Evolutionary conservation across 495 filamentous ascomycete species (phyloP).

Genomic region (Schizothecium vesticola): DNA sequence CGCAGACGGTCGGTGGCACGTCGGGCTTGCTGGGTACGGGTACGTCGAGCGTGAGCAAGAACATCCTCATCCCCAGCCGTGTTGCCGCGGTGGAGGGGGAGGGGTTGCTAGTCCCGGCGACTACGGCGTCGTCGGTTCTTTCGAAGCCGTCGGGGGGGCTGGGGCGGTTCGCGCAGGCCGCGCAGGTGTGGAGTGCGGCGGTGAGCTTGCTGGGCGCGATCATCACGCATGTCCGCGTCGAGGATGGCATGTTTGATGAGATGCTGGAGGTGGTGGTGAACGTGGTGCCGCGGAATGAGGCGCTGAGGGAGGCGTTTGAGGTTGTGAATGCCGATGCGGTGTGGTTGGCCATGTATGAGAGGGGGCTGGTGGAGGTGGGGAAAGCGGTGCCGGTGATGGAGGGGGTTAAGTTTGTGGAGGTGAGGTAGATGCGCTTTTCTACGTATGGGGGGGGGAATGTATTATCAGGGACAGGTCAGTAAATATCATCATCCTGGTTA

Average conservation of each 20-base stretch:
- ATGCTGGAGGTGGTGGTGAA: conserved; percentile 55
- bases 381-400: conserved; percentile 35
- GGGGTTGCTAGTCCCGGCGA: neutral
- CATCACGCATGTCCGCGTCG: conserved; percentile 51
- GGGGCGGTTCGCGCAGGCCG: conserved; percentile 48
- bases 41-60: neutral
- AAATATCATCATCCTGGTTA: too few species aligned
- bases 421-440: neutral
- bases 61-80: neutral
- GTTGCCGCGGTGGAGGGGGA: neutral
- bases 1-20: conserved; percentile 16
- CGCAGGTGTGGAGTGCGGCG: conserved; percentile 55
- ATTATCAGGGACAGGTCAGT: neutral
- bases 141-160: conserved; percentile 23
- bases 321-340: conserved; percentile 63
- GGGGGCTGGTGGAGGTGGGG: conserved; percentile 28
- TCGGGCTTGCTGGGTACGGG: neutral
- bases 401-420: conserved; percentile 34
- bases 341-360: conserved; percentile 55
- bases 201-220: conserved; percentile 49
- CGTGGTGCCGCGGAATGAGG: conserved; percentile 38
- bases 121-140: neutral
- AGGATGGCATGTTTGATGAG: conserved; percentile 63
- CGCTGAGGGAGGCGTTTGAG: conserved; percentile 52
- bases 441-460: neutral